Conservation (phyloP, 73 alveolate genomes). For the Uronychia binucleata region DNA sequence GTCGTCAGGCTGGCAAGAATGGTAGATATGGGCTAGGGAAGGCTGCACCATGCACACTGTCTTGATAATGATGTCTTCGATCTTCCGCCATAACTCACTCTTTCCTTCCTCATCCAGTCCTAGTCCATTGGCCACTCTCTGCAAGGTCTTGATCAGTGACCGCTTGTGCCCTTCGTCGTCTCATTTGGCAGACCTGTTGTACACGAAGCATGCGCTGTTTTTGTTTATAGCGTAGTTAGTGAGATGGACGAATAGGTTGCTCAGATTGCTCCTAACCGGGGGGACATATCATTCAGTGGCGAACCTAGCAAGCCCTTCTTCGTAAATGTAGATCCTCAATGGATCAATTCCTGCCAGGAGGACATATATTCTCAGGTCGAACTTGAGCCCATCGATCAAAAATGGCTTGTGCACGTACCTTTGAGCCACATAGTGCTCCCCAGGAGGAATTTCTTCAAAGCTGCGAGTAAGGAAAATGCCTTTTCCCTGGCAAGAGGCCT, state of each 20-base stretch:
- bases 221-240: slow-evolving; percentile 47
- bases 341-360: slow-evolving; percentile 68
- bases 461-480: slow-evolving; percentile 29
- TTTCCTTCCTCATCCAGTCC: too few relatives aligned
- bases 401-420: slow-evolving; percentile 80
- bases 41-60: too few relatives aligned
- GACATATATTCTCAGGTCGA: slow-evolving; percentile 88
- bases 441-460: slow-evolving; percentile 10
- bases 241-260: slow-evolving; percentile 27
- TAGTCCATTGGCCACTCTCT: too few relatives aligned
- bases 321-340: slow-evolving; percentile 36
- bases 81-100: too few relatives aligned
- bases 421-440: slow-evolving; percentile 64
- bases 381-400: slow-evolving; percentile 86
- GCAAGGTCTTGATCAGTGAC: too few relatives aligned
- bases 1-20: too few relatives aligned
- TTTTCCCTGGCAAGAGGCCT: slow-evolving; percentile 32
- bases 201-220: slow-evolving; percentile 10
- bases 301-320: slow-evolving; percentile 72
- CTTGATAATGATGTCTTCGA: too few relatives aligned
- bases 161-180: too few relatives aligned
- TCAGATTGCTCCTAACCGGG: not conserved
- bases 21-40: too few relatives aligned
- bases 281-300: slow-evolving; percentile 53
- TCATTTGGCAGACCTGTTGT: too few relatives aligned